These are phyloP conservation scores for Castanopsis chinensis DNA, from an alignment of 306 rosid genomes.

Conservation along the genomic window DNA sequence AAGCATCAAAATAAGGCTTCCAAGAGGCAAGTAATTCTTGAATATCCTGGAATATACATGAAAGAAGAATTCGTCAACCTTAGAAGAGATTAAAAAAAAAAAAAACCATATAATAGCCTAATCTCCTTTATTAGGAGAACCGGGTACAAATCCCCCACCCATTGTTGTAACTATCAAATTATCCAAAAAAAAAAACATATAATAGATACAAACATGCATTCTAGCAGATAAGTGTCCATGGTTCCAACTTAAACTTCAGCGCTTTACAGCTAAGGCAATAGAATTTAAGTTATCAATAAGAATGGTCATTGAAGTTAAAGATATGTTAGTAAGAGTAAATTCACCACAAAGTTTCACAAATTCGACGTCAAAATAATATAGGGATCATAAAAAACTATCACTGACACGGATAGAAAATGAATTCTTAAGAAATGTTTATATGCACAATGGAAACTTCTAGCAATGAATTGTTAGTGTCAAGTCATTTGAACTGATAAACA, in stretches of 20 bases:
- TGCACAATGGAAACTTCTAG: neutral
- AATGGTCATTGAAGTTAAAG: neutral
- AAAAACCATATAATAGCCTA: no score
- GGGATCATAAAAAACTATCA: neutral
- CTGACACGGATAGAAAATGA: neutral
- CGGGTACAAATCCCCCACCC: no score
- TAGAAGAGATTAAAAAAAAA: neutral
- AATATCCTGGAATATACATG: constrained; percentile 62
- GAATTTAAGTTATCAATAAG: no score
- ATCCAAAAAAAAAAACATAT: neutral
- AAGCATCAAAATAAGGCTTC: constrained; percentile 78
- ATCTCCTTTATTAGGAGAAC: no score
- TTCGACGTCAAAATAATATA: neutral
- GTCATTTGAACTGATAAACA: neutral
- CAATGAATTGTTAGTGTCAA: neutral
- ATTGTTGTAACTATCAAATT: no score
- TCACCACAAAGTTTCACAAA: neutral
- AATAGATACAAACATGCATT: neutral
- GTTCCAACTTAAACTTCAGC: neutral
- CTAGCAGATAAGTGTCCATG: neutral
- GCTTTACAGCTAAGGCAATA: neutral
- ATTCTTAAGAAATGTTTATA: neutral
- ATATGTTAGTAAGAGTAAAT: neutral
- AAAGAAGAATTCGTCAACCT: constrained; percentile 23
- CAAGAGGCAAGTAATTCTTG: constrained; percentile 84